phyloP scores from a whole-genome alignment of 129 eudicot genomes.

The Lactuca sativa region DNA sequence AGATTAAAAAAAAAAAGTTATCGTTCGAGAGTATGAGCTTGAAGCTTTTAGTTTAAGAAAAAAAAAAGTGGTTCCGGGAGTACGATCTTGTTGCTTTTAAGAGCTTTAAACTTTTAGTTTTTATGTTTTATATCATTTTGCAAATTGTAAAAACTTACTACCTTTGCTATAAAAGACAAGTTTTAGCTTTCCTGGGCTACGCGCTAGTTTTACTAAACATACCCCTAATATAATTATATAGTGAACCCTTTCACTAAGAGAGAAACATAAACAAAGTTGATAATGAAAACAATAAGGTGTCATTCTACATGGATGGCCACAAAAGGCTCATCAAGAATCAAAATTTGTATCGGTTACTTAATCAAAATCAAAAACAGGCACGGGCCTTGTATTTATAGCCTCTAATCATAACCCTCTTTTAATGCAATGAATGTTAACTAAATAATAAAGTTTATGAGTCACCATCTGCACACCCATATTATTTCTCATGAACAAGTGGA shows the following conservation, averaged over 20 bases:
- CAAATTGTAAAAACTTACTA: too few relatives aligned
- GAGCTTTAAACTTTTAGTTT: too few relatives aligned
- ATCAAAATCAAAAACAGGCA: slow-evolving; percentile 10
- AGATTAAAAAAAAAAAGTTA: too few relatives aligned
- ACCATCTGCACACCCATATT: slow-evolving; percentile 15
- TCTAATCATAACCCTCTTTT: slow-evolving; percentile 10
- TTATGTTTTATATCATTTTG: too few relatives aligned
- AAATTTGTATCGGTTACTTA: slow-evolving; percentile 15
- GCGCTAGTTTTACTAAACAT: background rate
- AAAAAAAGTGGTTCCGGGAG: too few relatives aligned
- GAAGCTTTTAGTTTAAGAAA: too few relatives aligned
- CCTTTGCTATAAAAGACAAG: too few relatives aligned
- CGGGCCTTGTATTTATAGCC: slow-evolving; percentile 25
- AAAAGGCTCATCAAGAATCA: slow-evolving; percentile 27
- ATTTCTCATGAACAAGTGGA: slow-evolving; percentile 96
- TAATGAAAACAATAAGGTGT: slow-evolving; percentile 9
- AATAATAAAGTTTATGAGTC: slow-evolving; percentile 17
- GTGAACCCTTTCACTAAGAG: slow-evolving; percentile 1
- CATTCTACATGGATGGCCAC: slow-evolving; percentile 23
- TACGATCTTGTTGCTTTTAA: too few relatives aligned
- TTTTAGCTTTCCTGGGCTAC: too few relatives aligned
- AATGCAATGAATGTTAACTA: slow-evolving; percentile 4
- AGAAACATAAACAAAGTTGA: slow-evolving; percentile 2
- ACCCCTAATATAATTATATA: background rate
- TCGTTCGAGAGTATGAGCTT: too few relatives aligned